Conservation (phyloP, 1,284 basidiomycete species). For the Ganoderma resinaceum region DNA sequence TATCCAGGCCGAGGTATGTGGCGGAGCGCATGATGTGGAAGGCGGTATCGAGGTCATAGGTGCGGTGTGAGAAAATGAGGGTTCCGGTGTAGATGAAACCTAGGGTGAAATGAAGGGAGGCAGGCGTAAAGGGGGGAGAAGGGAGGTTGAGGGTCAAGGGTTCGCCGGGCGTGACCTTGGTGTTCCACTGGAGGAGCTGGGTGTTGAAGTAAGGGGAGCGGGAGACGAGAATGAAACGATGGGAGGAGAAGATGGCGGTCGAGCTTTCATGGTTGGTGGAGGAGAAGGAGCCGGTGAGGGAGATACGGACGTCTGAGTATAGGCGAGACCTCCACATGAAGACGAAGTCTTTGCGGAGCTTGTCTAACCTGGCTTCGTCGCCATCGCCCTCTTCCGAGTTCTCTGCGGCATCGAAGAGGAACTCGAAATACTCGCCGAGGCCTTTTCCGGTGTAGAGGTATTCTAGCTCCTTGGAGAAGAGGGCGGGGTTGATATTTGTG, state of each 20-base stretch:
- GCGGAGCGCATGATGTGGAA: constrained; percentile 90
- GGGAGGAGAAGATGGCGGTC: constrained; percentile 87
- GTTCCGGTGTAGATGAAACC: constrained; percentile 96
- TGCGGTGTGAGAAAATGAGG: constrained; percentile 90
- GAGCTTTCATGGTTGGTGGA: constrained; percentile 68
- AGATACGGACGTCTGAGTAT: constrained; percentile 89
- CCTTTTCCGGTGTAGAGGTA: constrained; percentile 91
- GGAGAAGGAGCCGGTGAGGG: constrained; percentile 71
- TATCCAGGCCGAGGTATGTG: constrained; percentile 80
- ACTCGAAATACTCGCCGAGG: constrained; percentile 85
- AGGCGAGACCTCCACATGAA: constrained; percentile 96
- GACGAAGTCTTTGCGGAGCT: constrained; percentile 89
- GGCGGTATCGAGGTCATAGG: constrained; percentile 91
- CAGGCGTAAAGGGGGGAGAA: constrained; percentile 94
- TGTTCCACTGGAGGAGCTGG: constrained; percentile 68
- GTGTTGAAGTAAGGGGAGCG: constrained; percentile 89
- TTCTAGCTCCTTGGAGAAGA: constrained; percentile 89
- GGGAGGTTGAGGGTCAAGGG: constrained; percentile 75
- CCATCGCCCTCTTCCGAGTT: constrained; percentile 58
- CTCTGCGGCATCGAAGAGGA: constrained; percentile 81
- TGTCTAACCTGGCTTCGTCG: constrained; percentile 82
- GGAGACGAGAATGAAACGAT: constrained; percentile 91
- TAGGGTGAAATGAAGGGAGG: constrained; percentile 93
- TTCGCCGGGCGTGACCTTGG: constrained; percentile 48
- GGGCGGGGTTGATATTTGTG: constrained; percentile 73